Base-by-base conservation (phyloP, 140 eudicot species). In the Bidens hawaiensis region DNA sequence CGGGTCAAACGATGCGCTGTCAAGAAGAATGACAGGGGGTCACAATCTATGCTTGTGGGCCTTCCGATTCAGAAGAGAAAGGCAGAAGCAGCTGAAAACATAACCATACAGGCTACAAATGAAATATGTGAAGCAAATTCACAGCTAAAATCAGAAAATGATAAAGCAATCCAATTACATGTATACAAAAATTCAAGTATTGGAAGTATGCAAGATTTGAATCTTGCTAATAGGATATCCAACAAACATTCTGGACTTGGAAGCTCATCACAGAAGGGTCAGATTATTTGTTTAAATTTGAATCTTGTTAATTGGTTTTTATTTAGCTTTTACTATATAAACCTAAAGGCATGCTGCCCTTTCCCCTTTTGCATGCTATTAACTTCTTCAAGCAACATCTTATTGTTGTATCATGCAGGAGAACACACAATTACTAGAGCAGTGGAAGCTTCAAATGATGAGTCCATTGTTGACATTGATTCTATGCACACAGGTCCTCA, bases 401-500 rank as follows among this genome's bases (percentile, higher is more conserved):
- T 26, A n/a, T 41, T 31, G 10, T 47, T 71, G 21, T 28, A 19
- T 58, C 49, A 46, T 79, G 80, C 89, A 81, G 95, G 60, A 10
- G 80, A 58, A 67, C 61, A 25, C 45, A 45, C 38, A 67, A 60
- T 24, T 73, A 69, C 64, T 36, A 58, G 50, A 59, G 65, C 72
- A 55, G 49, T 67, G 26, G 85, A 69, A 72, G 49, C 40, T 38
- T 71, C 76, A 41, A 69, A 76, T 10, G 75, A 54, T 25, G 67
- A 54, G 30, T 62, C 65, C 24, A 46, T 91, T 70, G 36, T 67
- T 26, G 84, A 87, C 68, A 85, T 91, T 69, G 98, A 91, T 64
- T 79, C 85, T 31, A 74, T 72, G 70, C 79, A 76, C 72, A 82
- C 75, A 75, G 93, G 81, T 81, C 93, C 93, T 40, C 85, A 59